These are phyloP conservation scores for Parietichytrium sp. DNA, from an alignment of 108 stramenopile species.

Conservation along the genomic window DNA sequence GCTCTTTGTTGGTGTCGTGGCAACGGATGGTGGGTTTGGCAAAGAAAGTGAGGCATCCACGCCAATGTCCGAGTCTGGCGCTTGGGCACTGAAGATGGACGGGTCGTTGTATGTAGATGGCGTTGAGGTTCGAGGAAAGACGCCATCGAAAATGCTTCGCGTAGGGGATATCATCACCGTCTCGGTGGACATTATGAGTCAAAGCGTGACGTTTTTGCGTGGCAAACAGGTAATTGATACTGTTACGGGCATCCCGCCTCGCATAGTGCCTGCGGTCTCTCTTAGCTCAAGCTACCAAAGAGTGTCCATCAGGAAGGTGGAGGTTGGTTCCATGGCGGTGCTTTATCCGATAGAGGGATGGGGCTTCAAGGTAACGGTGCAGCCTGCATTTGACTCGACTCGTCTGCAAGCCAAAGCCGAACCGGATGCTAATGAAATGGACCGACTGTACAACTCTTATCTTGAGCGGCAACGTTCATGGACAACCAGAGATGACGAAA, in stretches of 20 bases:
- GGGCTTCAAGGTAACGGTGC: neutral
- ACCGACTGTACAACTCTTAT: neutral
- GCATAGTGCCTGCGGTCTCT: neutral
- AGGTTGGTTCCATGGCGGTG: neutral
- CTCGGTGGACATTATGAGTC: neutral
- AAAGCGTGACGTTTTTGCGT: neutral
- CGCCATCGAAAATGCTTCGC: neutral
- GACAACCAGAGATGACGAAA: constrained; percentile 9
- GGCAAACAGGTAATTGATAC: neutral
- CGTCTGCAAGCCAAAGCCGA: neutral
- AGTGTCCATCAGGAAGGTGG: neutral
- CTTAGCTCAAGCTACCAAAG: neutral
- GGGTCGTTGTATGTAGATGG: neutral
- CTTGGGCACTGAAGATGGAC: neutral
- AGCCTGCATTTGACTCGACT: neutral
- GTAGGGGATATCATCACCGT: constrained; percentile 20
- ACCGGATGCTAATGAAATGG: neutral
- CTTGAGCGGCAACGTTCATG: neutral
- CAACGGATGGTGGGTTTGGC: neutral
- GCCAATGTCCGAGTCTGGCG: neutral
- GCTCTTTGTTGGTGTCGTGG: constrained; percentile 5
- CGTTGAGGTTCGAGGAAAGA: neutral
- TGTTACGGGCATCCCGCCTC: neutral
- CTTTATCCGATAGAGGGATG: neutral
- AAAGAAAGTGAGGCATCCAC: neutral